Conservation (phyloP, 352 stramenopile species). For the Blastocystis sp. region DNA sequence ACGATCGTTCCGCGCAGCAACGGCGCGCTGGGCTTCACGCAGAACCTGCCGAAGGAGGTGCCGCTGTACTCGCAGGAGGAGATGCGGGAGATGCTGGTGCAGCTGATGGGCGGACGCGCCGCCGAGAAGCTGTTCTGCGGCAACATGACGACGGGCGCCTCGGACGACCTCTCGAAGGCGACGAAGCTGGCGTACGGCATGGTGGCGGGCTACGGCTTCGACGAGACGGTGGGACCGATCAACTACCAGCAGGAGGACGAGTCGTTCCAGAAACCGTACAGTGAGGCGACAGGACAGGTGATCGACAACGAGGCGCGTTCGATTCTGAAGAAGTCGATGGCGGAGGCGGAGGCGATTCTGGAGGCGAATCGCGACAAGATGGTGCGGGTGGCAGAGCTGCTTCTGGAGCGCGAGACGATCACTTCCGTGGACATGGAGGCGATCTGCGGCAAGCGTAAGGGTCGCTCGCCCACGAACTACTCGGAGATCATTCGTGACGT, state of each 20-base stretch:
- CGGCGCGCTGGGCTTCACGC: slow-evolving; percentile 89
- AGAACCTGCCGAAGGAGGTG: slow-evolving; percentile 97
- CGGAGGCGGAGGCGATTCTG: background rate
- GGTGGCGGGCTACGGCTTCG: slow-evolving; percentile 30
- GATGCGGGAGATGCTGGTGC: slow-evolving; percentile 95
- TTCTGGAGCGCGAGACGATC: slow-evolving; percentile 34
- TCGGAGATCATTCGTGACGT: slow-evolving; percentile 37
- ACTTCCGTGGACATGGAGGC: slow-evolving; percentile 39
- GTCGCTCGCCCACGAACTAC: background rate
- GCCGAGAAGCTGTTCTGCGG: slow-evolving; percentile 94
- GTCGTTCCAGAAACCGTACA: slow-evolving; percentile 31
- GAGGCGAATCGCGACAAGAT: slow-evolving; percentile 36
- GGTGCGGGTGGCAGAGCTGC: background rate
- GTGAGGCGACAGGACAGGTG: background rate
- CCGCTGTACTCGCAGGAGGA: slow-evolving; percentile 82
- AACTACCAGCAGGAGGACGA: slow-evolving; percentile 41
- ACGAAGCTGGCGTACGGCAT: slow-evolving; percentile 60
- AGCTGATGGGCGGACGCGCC: slow-evolving; percentile 87
- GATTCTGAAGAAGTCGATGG: slow-evolving; percentile 26
- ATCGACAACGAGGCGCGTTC: slow-evolving; percentile 8
- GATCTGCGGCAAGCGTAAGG: slow-evolving; percentile 2
- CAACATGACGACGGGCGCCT: slow-evolving; percentile 86
- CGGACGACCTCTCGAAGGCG: slow-evolving; percentile 74
- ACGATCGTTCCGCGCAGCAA: slow-evolving; percentile 92
- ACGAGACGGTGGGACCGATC: slow-evolving; percentile 4